A percentile compares a stretch with the other conserved stretches of the same genome.
phyloP scores from a whole-genome alignment of 2,329 filamentous ascomycete species.

The Verticillium isaacii region DNA sequence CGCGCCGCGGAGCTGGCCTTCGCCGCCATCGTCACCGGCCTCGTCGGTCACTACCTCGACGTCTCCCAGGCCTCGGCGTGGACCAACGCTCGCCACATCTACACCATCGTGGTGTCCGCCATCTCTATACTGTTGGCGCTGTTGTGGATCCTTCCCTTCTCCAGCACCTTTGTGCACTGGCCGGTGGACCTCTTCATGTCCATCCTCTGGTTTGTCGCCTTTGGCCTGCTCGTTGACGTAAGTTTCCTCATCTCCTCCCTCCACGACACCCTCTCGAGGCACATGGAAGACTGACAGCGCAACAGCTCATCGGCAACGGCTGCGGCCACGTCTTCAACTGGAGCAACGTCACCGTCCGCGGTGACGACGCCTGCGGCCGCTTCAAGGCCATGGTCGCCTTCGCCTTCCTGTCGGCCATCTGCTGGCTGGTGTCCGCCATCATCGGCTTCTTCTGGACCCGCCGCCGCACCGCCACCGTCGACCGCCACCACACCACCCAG shows the following conservation, averaged over 20 bases:
- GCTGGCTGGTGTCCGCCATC: conserved; percentile 63
- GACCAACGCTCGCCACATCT: conserved; percentile 64
- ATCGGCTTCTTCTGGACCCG: conserved; percentile 52
- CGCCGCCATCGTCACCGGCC: conserved; percentile 65
- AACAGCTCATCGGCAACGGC: conserved; percentile 34
- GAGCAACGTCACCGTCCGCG: conserved; percentile 44
- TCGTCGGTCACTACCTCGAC: conserved; percentile 64
- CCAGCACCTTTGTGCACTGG: conserved; percentile 63
- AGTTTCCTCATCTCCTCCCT: conserved; percentile 20
- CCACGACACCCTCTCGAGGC: conserved; percentile 2
- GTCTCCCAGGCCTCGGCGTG: conserved; percentile 41
- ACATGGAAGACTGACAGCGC: not conserved
- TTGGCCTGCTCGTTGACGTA: conserved; percentile 61
- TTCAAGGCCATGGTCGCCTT: conserved; percentile 71
- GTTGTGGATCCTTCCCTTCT: conserved; percentile 70
- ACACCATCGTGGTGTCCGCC: conserved; percentile 66
- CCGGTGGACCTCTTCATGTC: conserved; percentile 66
- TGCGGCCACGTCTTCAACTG: conserved; percentile 59
- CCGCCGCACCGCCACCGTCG: conserved; percentile 27
- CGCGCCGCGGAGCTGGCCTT: conserved; percentile 56
- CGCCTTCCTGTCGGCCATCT: conserved; percentile 63
- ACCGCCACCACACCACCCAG: conserved; percentile 13
- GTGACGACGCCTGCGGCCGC: conserved; percentile 53
- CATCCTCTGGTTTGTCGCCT: conserved; percentile 64
- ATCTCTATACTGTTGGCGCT: conserved; percentile 65